A percentile compares a stretch with the other conserved stretches of the same genome.
phyloP scores from a whole-genome alignment of 2,329 filamentous ascomycete species.

The Macrophomina pseudophaseolina region DNA sequence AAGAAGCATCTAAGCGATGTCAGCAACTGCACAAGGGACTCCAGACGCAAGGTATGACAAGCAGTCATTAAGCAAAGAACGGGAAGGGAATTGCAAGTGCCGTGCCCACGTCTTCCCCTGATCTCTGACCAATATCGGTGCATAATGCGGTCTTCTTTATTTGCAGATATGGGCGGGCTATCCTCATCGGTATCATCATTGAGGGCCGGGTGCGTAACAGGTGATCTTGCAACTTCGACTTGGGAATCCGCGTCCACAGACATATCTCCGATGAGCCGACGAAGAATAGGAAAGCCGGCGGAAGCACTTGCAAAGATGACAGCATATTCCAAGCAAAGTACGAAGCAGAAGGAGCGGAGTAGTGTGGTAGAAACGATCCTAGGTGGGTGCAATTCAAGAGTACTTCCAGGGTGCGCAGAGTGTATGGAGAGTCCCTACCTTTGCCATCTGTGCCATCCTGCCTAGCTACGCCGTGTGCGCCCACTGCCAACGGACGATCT shows the following conservation, averaged over 20 bases:
- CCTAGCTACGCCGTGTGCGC: conserved; percentile 66
- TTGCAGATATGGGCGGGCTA: too few relatives aligned
- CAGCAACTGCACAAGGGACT: background rate
- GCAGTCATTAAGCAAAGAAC: background rate
- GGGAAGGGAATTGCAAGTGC: background rate
- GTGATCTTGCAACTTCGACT: too few relatives aligned
- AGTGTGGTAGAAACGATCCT: background rate
- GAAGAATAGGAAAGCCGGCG: too few relatives aligned
- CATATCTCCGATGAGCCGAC: too few relatives aligned
- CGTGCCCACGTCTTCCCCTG: background rate
- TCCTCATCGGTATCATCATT: too few relatives aligned
- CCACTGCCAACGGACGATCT: conserved; percentile 63
- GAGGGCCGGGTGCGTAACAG: too few relatives aligned
- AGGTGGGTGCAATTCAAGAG: background rate
- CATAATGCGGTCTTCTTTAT: too few relatives aligned
- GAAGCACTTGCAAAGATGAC: background rate
- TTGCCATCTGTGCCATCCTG: conserved; percentile 69
- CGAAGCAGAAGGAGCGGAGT: background rate
- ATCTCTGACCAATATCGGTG: too few relatives aligned
- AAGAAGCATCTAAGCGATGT: conserved; percentile 40
- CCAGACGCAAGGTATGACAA: background rate
- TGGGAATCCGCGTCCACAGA: too few relatives aligned
- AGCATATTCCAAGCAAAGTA: background rate
- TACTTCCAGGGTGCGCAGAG: background rate
- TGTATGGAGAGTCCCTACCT: conserved; percentile 47